phyloP scores from a whole-genome alignment of 192 early-diverging fungal genomes.

The Lobulomyces angularis region DNA sequence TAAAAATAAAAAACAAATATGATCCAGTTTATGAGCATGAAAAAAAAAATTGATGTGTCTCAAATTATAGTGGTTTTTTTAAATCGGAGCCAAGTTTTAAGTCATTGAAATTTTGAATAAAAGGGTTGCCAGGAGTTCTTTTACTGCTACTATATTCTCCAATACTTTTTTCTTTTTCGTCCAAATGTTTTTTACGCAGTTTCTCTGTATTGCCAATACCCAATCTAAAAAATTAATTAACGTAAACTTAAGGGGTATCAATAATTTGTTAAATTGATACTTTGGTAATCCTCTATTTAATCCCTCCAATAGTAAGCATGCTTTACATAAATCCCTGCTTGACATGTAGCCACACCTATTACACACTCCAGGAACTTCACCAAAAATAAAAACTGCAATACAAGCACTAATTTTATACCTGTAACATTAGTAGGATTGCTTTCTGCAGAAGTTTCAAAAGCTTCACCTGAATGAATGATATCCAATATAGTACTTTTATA shows the following conservation, averaged over 20 bases:
- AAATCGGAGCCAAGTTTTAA: no score
- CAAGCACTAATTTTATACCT: constrained; percentile 6
- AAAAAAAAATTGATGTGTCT: no score
- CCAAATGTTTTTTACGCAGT: no score
- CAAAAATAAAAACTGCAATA: constrained; percentile 3
- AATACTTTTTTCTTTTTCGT: no score
- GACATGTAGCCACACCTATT: constrained; percentile 91
- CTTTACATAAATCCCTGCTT: constrained; percentile 83
- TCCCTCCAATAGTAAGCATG: constrained; percentile 85
- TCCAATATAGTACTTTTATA: constrained; percentile 29
- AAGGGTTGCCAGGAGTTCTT: no score
- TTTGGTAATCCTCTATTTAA: constrained; percentile 78
- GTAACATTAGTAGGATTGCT: constrained; percentile 24
- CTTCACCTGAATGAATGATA: constrained; percentile 91
- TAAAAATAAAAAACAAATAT: no score
- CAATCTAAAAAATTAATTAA: constrained; percentile 7
- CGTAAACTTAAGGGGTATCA: no score
- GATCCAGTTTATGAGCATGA: no score
- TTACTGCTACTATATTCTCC: no score
- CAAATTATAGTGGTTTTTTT: no score
- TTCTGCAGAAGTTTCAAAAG: constrained; percentile 31
- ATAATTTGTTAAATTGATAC: no score
- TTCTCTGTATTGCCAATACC: constrained; percentile 21
- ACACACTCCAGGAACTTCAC: constrained; percentile 38
- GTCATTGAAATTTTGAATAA: no score